Conservation (phyloP, 1,284 basidiomycete species). For the Leucoagaricus sp. region DNA sequence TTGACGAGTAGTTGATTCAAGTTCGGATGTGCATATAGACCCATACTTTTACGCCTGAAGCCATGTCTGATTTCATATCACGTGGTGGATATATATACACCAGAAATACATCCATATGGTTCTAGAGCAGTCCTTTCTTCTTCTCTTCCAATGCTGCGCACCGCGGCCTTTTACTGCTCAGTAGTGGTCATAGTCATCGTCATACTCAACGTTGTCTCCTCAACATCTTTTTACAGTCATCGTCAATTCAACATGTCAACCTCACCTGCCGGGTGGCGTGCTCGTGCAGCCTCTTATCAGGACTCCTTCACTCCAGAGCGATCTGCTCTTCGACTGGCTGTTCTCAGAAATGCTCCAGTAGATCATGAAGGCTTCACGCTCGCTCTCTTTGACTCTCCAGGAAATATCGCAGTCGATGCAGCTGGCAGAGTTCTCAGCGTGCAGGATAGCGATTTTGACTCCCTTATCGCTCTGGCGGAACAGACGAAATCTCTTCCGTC, state of each 20-base stretch:
- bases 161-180: background rate
- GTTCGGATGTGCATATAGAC: no score
- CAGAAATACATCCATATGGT: background rate
- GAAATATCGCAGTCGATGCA: slow-evolving; percentile 40
- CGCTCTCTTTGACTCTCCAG: slow-evolving; percentile 38
- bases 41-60: no score
- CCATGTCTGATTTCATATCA: no score
- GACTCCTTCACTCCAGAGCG: slow-evolving; percentile 35
- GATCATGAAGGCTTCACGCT: slow-evolving; percentile 45
- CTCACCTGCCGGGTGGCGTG: slow-evolving; percentile 10
- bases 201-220: background rate
- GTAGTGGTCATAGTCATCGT: background rate
- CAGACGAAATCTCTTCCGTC: slow-evolving; percentile 28
- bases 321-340: slow-evolving; percentile 35
- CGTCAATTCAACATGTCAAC: slow-evolving; percentile 3
- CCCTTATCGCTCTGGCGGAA: slow-evolving; percentile 34
- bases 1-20: no score
- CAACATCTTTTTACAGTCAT: background rate
- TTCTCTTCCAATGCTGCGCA: slow-evolving; percentile 3
- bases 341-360: slow-evolving; percentile 39
- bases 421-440: slow-evolving; percentile 38
- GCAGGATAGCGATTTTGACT: slow-evolving; percentile 33
- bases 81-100: background rate
- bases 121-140: background rate
- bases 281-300: slow-evolving; percentile 20